Conservation (phyloP, 2,329 filamentous ascomycete species). For the Botrytis medusae region DNA sequence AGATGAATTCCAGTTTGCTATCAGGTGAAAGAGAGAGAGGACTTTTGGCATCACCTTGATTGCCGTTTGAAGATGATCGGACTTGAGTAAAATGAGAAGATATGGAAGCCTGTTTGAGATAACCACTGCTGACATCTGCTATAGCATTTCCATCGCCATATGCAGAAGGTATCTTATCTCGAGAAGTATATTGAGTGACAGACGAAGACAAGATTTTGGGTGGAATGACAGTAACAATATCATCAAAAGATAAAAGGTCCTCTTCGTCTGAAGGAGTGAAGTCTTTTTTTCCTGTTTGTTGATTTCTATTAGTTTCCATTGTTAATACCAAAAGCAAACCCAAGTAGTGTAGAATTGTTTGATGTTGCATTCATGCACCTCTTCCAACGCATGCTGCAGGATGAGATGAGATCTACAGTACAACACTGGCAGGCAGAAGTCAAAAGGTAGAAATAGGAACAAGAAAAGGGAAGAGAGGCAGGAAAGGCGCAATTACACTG, state of each 20-base stretch:
- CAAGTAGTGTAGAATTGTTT: neutral
- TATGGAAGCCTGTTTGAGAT: neutral
- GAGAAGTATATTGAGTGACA: neutral
- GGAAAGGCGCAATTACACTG: neutral
- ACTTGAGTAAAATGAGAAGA: neutral
- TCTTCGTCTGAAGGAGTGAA: neutral
- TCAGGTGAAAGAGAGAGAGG: neutral
- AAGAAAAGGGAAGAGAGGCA: neutral
- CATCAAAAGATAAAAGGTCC: slow-evolving; percentile 1
- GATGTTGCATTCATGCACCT: neutral
- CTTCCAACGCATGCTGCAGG: neutral
- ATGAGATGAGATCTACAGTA: neutral
- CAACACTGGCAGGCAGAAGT: neutral
- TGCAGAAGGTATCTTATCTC: neutral
- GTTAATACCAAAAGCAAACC: neutral
- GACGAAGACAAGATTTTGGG: neutral
- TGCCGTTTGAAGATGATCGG: neutral
- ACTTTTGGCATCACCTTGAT: slow-evolving; percentile 10
- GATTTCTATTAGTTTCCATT: neutral
- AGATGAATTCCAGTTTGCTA: neutral
- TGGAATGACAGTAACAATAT: neutral
- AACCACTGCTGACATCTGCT: neutral
- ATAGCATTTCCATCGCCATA: neutral
- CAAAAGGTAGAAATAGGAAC: neutral
- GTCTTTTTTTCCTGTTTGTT: neutral